A percentile compares a stretch with the other conserved stretches of the same genome.
Evolutionary conservation across 176 grass and related monocot species (phyloP).

Genomic region (Ensete glaucum): DNA sequence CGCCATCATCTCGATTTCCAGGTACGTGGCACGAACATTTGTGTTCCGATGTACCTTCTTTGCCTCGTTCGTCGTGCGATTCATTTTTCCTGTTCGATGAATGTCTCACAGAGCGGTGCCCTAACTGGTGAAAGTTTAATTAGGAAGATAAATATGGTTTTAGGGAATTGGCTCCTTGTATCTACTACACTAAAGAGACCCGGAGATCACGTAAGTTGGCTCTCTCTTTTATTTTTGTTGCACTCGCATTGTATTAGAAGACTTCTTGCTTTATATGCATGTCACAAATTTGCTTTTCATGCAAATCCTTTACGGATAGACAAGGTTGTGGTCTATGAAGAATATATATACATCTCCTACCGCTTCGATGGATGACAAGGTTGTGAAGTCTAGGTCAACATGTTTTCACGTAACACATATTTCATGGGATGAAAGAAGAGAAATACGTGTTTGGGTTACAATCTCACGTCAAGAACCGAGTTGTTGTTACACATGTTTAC

Average conservation of each 20-base stretch:
- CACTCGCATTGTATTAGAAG: background rate
- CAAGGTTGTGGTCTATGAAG: too few relatives aligned
- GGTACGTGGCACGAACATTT: constrained; percentile 28
- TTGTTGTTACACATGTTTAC: too few relatives aligned
- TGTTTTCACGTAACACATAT: too few relatives aligned
- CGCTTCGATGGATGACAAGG: too few relatives aligned
- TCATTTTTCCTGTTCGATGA: constrained; percentile 1
- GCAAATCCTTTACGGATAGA: too few relatives aligned
- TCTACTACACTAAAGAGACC: constrained; percentile 46
- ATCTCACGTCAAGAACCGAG: too few relatives aligned
- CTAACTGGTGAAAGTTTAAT: constrained; percentile 65
- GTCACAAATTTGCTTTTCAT: too few relatives aligned
- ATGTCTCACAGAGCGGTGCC: constrained; percentile 34
- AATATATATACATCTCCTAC: too few relatives aligned
- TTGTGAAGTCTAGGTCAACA: too few relatives aligned
- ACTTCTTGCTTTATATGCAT: too few relatives aligned
- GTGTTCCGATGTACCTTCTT: background rate
- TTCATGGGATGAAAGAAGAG: too few relatives aligned
- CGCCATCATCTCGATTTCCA: constrained; percentile 67
- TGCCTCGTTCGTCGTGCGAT: constrained; percentile 1
- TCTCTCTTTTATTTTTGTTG: background rate
- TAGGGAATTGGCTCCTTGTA: constrained; percentile 56
- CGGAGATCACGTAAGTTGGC: constrained; percentile 54
- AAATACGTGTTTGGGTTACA: too few relatives aligned
- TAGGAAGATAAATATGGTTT: constrained; percentile 54